Base-by-base conservation (phyloP, 2,329 filamentous ascomycete species). In the Penicillium sp. region DNA sequence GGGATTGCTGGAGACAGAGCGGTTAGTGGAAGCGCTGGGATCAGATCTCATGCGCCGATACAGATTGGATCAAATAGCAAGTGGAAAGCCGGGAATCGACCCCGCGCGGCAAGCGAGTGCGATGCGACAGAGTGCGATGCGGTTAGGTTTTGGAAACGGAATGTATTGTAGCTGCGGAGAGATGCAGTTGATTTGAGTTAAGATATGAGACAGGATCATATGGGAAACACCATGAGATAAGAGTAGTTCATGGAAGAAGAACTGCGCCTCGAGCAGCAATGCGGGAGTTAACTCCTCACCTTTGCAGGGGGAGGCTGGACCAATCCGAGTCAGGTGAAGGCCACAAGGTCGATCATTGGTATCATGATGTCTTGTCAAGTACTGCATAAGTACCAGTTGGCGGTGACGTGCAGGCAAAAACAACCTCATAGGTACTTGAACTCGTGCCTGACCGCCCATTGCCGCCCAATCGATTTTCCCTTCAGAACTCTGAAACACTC, bases 271-370 rank as follows among this genome's bases (percentile, higher is more conserved):
- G 58, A 59, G 49, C 53, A 62, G 49, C 53, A 61, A 65, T 61
- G 62, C 49, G 61, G 59, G 39, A 50, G 55, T 50, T 60, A 62
- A 64, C 63, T 64, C 63, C 62, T 65, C 61, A 60, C 39, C 55
- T 59, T 58, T 53, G 43, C 42, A 53, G 26, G 50, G 42, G 50
- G 69, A 68, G 69, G 69, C 61, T 71, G 69, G 69, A 54, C 69
- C 68, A 71, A 71, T 24, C 57, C 31, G 27, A 55, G 56, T 62
- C 56, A 57, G 58, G 52, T 56, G 57, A 35, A 27, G 22, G 33
- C 37, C 46, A 45, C 37, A 37, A 44, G 53, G 39, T 53, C 39
- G 39, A 53, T 44, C 39, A 0, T 21, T 52, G 49, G 45, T 59
- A 48, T 58, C 59, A 58, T 51, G 56, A 55, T 42, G 51, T 51